Evolutionary conservation across 345 rosid genomes (phyloP).

Genomic region (Aquilaria yunnanensis): DNA sequence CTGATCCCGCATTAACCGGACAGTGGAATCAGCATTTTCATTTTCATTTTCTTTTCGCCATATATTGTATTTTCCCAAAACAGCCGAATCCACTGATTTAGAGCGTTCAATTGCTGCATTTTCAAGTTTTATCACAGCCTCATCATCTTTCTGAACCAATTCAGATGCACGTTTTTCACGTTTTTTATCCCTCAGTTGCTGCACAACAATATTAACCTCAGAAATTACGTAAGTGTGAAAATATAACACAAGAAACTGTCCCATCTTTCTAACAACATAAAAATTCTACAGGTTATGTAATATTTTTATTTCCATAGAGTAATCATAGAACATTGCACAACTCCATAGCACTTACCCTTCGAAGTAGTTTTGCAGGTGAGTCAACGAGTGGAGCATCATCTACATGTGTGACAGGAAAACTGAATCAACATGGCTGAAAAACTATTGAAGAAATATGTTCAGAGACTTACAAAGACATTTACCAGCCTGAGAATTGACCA

Average conservation of each 20-base stretch:
- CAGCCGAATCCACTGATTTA: conserved; percentile 90
- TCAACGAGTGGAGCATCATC: conserved; percentile 45
- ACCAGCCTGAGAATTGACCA: conserved; percentile 29
- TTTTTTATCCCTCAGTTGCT: conserved; percentile 87
- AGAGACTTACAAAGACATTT: conserved; percentile 8
- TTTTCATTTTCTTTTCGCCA: conserved; percentile 95
- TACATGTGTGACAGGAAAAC: conserved; percentile 16
- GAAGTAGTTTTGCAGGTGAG: conserved; percentile 60
- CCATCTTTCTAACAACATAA: not conserved
- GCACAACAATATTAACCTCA: conserved; percentile 22
- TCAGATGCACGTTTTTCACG: conserved; percentile 77
- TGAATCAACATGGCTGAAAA: conserved; percentile 18
- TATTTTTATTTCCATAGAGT: not conserved
- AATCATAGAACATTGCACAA: conserved; percentile 1
- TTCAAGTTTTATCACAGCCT: conserved; percentile 71
- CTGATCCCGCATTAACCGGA: conserved; percentile 91
- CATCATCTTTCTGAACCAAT: conserved; percentile 64
- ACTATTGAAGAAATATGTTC: conserved; percentile 3
- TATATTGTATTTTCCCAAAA: conserved; percentile 88
- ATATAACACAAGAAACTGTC: conserved; percentile 4
- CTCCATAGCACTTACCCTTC: conserved; percentile 54
- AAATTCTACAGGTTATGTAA: not conserved
- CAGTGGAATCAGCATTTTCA: conserved; percentile 80
- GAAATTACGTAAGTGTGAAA: conserved; percentile 1
- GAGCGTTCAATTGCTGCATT: conserved; percentile 94